Evolutionary conservation across 2,329 filamentous ascomycete species (phyloP), one percentile per base, ranked within the genome.

Genomic region (Eutypella sp.): DNA sequence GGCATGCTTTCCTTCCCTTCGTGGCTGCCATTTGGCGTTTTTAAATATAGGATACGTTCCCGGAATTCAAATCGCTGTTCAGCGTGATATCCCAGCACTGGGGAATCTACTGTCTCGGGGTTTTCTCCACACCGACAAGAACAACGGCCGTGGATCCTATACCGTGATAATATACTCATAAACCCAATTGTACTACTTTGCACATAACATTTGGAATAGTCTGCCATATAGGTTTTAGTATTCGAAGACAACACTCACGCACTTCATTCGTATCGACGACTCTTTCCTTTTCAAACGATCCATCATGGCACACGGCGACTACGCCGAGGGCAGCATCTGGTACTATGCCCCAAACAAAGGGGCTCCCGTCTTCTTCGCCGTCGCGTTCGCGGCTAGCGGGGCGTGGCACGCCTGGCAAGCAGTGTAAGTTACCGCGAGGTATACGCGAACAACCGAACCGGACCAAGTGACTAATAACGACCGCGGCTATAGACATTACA

Each of bases 311-410:
- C 51, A 66, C 52, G 67, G 65, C 8, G 51, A 57, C 31, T 61
- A 64, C 24, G 69, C 73, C 29, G 54, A 64, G 1, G 67, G 63
- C 1, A 76, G 69, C 47, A 63, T 68, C 29, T 76, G 66, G 63
- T 69, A 73, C 54, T 75, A 71, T 47, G 69, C 67, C 8, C 70
- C 73, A 0, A 74, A 74, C 46, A 71, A 72, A 52, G 70, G 67
- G 1, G 74, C 71, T 0, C 66, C 72, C 3, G 60, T 75, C 25
- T 73, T 76, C 61, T 75, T 76, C 48, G 59, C 67, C 8, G 40
- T 70, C 4, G 66, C 65, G 3, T 76, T 71, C 52, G 51, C 65
- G 4, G 47, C 56, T 2, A 69, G 70, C 1, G 65, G 67, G 4
- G 41, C 56, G 2, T 54, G 64, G 18, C 72, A 76, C 54, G 45